A percentile compares a stretch with the other conserved stretches of the same genome.
Conservation (phyloP, 2,329 filamentous ascomycete species). For the Ophiobolus disseminans region DNA sequence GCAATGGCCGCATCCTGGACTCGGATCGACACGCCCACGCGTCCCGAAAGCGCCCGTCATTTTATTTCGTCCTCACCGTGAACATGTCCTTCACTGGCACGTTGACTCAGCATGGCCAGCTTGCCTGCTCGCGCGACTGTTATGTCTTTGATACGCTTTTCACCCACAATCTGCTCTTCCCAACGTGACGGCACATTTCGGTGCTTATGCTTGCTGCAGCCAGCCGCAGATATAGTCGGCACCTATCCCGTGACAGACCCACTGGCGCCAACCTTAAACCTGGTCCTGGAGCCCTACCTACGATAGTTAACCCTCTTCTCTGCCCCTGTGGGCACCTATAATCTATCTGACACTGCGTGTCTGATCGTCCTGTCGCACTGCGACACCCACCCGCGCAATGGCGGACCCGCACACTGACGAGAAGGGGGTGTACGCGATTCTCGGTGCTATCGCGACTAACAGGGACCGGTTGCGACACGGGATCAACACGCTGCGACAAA, state of each 20-base stretch:
- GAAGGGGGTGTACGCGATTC: conserved; percentile 39
- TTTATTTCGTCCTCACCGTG: not conserved
- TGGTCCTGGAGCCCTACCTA: not conserved
- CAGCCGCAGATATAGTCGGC: conserved; percentile 7
- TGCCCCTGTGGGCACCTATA: conserved; percentile 6
- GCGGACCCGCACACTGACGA: conserved; percentile 32
- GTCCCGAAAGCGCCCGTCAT: not conserved
- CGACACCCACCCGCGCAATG: conserved; percentile 28
- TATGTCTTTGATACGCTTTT: not conserved
- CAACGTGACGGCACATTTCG: conserved; percentile 4
- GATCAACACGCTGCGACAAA: conserved; percentile 42
- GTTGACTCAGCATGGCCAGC: not conserved
- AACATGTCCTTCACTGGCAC: not conserved
- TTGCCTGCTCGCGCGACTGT: not conserved
- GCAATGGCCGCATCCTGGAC: not conserved
- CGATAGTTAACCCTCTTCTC: not conserved
- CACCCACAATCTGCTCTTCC: not conserved
- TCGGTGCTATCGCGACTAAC: conserved; percentile 36
- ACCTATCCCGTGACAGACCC: conserved; percentile 9
- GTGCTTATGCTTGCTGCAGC: conserved; percentile 10
- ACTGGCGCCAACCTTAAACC: conserved; percentile 19
- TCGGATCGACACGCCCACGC: conserved; percentile 7
- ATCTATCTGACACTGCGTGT: conserved; percentile 8
- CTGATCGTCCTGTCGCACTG: conserved; percentile 12
- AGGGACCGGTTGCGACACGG: conserved; percentile 40